A percentile compares a stretch with the other conserved stretches of the same genome.
Conservation (phyloP, 306 rosid species). For the Trichosanthes truncata region DNA sequence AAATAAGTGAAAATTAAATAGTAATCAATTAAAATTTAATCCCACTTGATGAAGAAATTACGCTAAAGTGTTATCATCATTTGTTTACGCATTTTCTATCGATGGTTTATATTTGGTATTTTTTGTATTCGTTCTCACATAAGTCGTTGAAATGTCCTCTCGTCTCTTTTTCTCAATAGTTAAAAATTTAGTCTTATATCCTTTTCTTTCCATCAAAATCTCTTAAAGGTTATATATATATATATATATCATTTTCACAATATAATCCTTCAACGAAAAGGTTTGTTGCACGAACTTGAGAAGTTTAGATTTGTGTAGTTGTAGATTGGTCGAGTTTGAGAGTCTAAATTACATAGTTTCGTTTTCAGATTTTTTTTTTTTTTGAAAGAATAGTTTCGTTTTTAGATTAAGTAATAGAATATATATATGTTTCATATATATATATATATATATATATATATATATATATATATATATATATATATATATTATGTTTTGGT, state of each 20-base stretch:
- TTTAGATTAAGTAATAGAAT: too few relatives aligned
- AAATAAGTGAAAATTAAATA: neutral
- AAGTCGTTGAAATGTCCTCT: neutral
- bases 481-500: too few relatives aligned
- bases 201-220: neutral
- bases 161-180: neutral
- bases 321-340: neutral
- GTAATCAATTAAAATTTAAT: neutral
- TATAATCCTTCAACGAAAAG: neutral
- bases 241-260: too few relatives aligned
- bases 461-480: too few relatives aligned
- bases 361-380: too few relatives aligned
- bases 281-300: neutral
- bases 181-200: neutral
- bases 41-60: neutral
- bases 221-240: neutral
- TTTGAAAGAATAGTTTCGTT: too few relatives aligned
- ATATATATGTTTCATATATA: neutral
- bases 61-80: neutral
- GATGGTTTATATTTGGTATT: neutral
- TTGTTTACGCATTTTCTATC: neutral
- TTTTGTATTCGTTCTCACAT: neutral
- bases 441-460: too few relatives aligned
- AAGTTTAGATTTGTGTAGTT: neutral
- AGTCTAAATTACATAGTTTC: too few relatives aligned